Percentiles rank a stretch among this genome's conserved stretches.
Evolutionary conservation across 2,329 filamentous ascomycete species (phyloP).

Genomic region (Colletotrichum cuscutae): DNA sequence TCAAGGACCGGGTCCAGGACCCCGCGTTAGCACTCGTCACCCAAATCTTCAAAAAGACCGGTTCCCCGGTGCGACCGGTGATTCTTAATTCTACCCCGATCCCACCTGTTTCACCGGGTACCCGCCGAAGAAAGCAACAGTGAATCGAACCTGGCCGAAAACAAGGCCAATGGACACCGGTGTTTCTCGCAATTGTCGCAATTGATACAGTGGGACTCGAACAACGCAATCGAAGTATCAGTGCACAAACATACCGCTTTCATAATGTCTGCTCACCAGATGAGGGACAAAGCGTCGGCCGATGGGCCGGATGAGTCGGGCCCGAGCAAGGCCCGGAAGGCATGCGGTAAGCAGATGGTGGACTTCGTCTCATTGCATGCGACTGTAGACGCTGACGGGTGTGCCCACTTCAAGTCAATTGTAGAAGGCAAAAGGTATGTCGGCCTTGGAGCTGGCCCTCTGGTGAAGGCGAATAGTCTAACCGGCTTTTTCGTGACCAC

Average conservation of each 20-base stretch:
- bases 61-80: constrained; percentile 32
- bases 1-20: constrained; percentile 15
- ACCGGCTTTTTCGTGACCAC: not conserved
- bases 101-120: constrained; percentile 20
- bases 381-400: constrained; percentile 14
- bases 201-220: constrained; percentile 1
- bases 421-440: constrained; percentile 41
- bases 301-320: constrained; percentile 20
- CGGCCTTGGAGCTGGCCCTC: not conserved
- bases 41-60: constrained; percentile 12
- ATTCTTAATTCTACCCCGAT: constrained; percentile 4
- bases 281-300: constrained; percentile 7
- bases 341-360: constrained; percentile 40
- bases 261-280: not conserved
- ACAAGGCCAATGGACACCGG: not conserved
- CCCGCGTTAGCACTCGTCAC: not conserved
- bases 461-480: not conserved
- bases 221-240: not conserved
- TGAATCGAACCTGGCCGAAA: not conserved
- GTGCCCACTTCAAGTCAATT: constrained; percentile 38
- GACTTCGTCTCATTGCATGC: not conserved
- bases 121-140: constrained; percentile 1
- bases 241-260: not conserved
- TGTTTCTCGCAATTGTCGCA: not conserved
- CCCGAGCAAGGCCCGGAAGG: constrained; percentile 43